Base-by-base conservation (phyloP, 2,329 filamentous ascomycete species). In the Botrytis sinoallii region DNA sequence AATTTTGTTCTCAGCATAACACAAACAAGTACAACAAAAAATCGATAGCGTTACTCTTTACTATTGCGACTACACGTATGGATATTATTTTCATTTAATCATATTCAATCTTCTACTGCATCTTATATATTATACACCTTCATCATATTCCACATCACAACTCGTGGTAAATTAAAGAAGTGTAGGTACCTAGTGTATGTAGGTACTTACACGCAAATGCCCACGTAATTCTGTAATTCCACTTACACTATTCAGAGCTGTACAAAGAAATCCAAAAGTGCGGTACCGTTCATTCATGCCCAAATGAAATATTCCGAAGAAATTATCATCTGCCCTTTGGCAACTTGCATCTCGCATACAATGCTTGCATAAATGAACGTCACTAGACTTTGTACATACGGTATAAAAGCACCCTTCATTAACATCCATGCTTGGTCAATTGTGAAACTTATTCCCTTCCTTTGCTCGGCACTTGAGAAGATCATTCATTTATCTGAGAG, bases 331-430 rank as follows among this genome's bases (percentile, higher is more conserved):
- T 68, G 66, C 66, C 48, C 48, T 68, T 22, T 42, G 48, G 35
- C 66, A 68, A n/a, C 67, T 25, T 70, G 42, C 67, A 70, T 70
- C 35, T 70, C 42, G 67, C 52, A 59, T 69, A 71, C 18, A 46
- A 46, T 66, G 35, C 70, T 66, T 72, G 70, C 61, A 72, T 67
- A 72, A 72, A 72, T 67, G 35, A 67, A 46, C 61, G 40, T 57
- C 59, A 66, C 60, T 38, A 66, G 52, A 55, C 70, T 65, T 72
- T 67, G 61, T n/a, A 32, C 18, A n/a, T 32, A 71, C 44, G 20
- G 35, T 44, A 61, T 22, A 52, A 38, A 64, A 66, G 35, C 38
- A 32, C 42, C 52, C 61, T 46, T 60, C 35, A 42, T 44, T 48
- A 44, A 59, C 22, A 44, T 48, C 42, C 57, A 46, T 64, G 32